These are phyloP conservation scores for Nicotiana obtusifolia DNA, from an alignment of 257 asterid genomes.

Conservation along the genomic window DNA sequence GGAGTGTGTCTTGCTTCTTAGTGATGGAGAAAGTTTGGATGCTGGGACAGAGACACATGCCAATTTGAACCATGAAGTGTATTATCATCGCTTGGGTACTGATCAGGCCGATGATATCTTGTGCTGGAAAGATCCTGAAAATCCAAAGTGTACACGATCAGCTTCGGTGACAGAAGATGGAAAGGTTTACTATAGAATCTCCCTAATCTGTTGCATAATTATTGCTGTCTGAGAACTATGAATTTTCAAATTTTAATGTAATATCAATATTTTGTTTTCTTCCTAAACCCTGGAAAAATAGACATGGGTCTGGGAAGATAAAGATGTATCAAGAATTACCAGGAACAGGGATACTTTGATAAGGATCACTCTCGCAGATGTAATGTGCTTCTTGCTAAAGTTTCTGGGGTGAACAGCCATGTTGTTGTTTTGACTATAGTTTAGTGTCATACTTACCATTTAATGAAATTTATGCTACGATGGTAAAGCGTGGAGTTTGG, in stretches of 20 bases:
- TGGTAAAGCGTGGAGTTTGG: not conserved
- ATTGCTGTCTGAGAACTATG: not conserved
- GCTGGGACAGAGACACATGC: conserved; percentile 86
- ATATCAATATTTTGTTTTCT: not conserved
- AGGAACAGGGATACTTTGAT: not conserved
- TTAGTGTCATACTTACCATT: not conserved
- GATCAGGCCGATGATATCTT: conserved; percentile 90
- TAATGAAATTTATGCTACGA: not conserved
- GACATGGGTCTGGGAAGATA: not conserved
- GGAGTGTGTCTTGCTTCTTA: conserved; percentile 28
- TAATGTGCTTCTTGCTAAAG: not conserved
- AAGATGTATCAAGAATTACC: not conserved
- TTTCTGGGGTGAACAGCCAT: not conserved
- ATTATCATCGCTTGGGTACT: conserved; percentile 86
- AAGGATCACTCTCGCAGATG: not conserved
- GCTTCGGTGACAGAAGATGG: conserved; percentile 90
- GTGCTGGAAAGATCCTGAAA: conserved; percentile 81
- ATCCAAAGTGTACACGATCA: conserved; percentile 65
- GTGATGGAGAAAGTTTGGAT: conserved; percentile 74
- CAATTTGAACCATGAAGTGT: conserved; percentile 72
- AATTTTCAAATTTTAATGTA: not conserved
- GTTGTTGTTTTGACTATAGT: not conserved
- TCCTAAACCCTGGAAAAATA: not conserved
- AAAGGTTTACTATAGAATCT: conserved; percentile 37
- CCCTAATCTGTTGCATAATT: conserved; percentile 1